Evolutionary conservation across 2,329 filamentous ascomycete species (phyloP).

Genomic region (Didymella exigua): DNA sequence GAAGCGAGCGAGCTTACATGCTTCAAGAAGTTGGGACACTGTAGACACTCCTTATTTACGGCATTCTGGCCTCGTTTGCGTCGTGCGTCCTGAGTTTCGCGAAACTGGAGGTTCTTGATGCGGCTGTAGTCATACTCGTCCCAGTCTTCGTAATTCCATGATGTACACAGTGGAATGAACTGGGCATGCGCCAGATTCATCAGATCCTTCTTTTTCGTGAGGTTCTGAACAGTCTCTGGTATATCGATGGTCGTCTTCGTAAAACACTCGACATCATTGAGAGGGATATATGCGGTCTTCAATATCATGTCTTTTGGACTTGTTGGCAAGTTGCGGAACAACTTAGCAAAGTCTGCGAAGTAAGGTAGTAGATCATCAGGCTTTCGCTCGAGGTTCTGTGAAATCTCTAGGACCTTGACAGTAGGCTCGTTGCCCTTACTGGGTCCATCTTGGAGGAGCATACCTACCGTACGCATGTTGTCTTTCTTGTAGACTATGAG

Average conservation of each 20-base stretch:
- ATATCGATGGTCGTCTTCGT: conserved; percentile 69
- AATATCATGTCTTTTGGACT: conserved; percentile 69
- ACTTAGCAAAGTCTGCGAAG: conserved; percentile 69
- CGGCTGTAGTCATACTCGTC: conserved; percentile 82
- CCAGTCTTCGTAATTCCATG: conserved; percentile 78
- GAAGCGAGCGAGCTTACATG: conserved; percentile 73
- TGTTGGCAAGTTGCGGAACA: conserved; percentile 71
- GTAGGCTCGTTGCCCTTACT: conserved; percentile 69
- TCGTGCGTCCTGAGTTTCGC: conserved; percentile 78
- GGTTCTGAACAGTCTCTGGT: conserved; percentile 49
- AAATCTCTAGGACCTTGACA: conserved; percentile 80
- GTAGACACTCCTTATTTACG: conserved; percentile 67
- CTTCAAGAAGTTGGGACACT: conserved; percentile 81
- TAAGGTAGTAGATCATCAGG: conserved; percentile 88
- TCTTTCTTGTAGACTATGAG: conserved; percentile 84
- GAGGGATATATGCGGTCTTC: conserved; percentile 70
- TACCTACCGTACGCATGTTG: conserved; percentile 79
- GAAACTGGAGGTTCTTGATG: conserved; percentile 80
- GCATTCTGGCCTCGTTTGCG: conserved; percentile 66
- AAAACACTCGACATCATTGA: conserved; percentile 83
- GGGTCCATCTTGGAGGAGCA: conserved; percentile 77
- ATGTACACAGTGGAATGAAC: conserved; percentile 70
- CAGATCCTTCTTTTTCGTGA: conserved; percentile 59
- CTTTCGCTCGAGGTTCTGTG: conserved; percentile 70
- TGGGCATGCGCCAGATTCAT: conserved; percentile 68